A percentile compares a stretch with the other conserved stretches of the same genome.
Evolutionary conservation across 495 filamentous ascomycete species (phyloP).

Genomic region (Aspergillus homomorphus): DNA sequence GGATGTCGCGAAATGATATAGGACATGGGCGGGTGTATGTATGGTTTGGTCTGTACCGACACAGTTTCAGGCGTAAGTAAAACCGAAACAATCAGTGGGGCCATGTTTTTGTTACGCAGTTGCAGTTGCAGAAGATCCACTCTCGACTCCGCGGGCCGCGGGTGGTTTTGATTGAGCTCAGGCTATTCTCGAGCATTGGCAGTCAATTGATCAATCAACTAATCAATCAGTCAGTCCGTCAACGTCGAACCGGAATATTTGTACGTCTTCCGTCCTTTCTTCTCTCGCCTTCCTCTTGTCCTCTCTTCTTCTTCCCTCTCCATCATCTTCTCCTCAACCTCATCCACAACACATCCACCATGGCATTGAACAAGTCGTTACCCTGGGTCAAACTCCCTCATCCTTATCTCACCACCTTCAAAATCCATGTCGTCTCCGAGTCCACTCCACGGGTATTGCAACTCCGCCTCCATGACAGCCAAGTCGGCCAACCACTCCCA

Average conservation of each 20-base stretch:
- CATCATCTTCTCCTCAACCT: not conserved
- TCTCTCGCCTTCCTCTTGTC: not conserved
- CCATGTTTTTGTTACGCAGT: no score
- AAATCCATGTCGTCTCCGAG: conserved; percentile 25
- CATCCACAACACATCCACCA: not conserved
- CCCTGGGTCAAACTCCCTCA: conserved; percentile 27
- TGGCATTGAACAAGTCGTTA: not conserved
- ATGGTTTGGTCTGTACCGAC: no score
- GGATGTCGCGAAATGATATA: no score
- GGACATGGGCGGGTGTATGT: no score
- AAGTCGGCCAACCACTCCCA: conserved; percentile 24
- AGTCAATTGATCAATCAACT: not conserved
- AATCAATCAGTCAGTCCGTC: no score
- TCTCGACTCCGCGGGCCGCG: no score
- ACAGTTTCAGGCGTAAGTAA: no score
- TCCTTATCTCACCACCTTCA: conserved; percentile 31
- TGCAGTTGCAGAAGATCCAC: no score
- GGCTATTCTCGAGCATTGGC: no score
- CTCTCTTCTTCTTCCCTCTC: not conserved
- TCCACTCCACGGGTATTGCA: conserved; percentile 22
- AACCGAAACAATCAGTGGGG: no score
- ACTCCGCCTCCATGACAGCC: conserved; percentile 27
- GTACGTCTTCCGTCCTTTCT: not conserved
- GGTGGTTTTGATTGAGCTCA: no score
- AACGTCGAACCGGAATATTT: no score